These are phyloP conservation scores for Cymbopogon citratus DNA, from an alignment of 176 grass and related monocot species.

Conservation along the genomic window DNA sequence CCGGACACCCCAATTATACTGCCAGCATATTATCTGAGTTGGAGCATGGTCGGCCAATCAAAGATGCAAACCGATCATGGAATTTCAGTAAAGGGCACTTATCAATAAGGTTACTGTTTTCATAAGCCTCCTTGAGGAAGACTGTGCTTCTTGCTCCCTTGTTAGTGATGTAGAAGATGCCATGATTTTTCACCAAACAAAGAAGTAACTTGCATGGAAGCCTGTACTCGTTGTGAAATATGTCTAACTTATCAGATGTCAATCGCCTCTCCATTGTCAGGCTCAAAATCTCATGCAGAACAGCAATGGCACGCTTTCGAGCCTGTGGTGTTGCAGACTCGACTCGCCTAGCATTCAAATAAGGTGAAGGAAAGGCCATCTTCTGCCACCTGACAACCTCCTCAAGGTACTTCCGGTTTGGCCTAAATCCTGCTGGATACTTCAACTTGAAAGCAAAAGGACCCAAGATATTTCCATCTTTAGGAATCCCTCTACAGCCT, in stretches of 20 bases:
- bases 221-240: constrained; percentile 73
- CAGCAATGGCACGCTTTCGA: constrained; percentile 59
- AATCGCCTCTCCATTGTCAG: constrained; percentile 69
- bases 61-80: constrained; percentile 56
- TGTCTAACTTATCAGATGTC: constrained; percentile 81
- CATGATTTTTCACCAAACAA: constrained; percentile 87
- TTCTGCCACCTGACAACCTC: constrained; percentile 86
- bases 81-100: constrained; percentile 70
- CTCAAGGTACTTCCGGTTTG: constrained; percentile 74
- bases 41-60: constrained; percentile 50
- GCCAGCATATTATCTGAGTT: constrained; percentile 29
- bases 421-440: constrained; percentile 75
- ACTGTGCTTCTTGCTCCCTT: constrained; percentile 82
- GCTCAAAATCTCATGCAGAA: constrained; percentile 84
- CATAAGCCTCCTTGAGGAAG: constrained; percentile 85
- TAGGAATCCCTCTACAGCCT: constrained; percentile 54
- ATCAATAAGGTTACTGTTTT: constrained; percentile 50
- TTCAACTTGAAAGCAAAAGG: constrained; percentile 84
- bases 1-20: constrained; percentile 7
- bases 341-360: constrained; percentile 61
- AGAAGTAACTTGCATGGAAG: constrained; percentile 69
- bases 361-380: constrained; percentile 83
- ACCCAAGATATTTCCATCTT: constrained; percentile 76
- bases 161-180: constrained; percentile 91
- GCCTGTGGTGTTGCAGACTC: constrained; percentile 63